Evolutionary conservation across 495 filamentous ascomycete genomes (phyloP), one percentile per base, ranked within the genome.

Genomic region (Penicillium longicatenatum): DNA sequence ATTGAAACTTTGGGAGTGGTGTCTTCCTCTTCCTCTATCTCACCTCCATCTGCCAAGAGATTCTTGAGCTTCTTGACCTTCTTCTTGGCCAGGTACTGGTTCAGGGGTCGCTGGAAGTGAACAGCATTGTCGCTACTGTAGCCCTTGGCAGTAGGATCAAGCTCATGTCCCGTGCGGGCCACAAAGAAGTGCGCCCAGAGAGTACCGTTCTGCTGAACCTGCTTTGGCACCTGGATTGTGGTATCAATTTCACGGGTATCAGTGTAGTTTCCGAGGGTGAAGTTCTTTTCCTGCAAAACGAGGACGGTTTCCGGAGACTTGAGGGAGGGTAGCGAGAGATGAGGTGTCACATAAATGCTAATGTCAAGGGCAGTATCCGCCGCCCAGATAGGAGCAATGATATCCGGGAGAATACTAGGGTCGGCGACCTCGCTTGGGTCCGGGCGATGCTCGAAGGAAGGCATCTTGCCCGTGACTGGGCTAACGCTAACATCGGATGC

Each of bases 141-240:
- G 47, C 77, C 79, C 17, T 80, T 78, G 22, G 83, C 80, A 5
- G 79, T 76, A 2, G 94, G 94, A 64, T 98, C 95, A 21, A 96
- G 70, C 21, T 82, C 74, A 46, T 82, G 77, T 14, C 92, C 93
- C 6, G 86, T 79, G 44, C 93, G 80, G 10, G 83, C 89, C 58
- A 98, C 77, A 63, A 91, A 96, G 65, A 97, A 93, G 70, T 98
- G 94, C 7, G 88, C 92, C 84, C 89, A 98, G 12, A 98, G 79
- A 1, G 94, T 97, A 33, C 91, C 93, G 68, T 98, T 98, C 54
- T 91, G 83, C 72, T 97, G 92, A 2, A 95, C 93, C 26, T 84
- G 75, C 59, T 81, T 81, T 3, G 94, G 93, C 9, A 98, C 83
- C 29, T 79, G 70, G 66, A 98, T 90, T 39, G 77, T 83, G n/a